These are phyloP conservation scores for Neocatenulostroma microsporum DNA, from an alignment of 2,329 filamentous ascomycete species.

Conservation along the genomic window DNA sequence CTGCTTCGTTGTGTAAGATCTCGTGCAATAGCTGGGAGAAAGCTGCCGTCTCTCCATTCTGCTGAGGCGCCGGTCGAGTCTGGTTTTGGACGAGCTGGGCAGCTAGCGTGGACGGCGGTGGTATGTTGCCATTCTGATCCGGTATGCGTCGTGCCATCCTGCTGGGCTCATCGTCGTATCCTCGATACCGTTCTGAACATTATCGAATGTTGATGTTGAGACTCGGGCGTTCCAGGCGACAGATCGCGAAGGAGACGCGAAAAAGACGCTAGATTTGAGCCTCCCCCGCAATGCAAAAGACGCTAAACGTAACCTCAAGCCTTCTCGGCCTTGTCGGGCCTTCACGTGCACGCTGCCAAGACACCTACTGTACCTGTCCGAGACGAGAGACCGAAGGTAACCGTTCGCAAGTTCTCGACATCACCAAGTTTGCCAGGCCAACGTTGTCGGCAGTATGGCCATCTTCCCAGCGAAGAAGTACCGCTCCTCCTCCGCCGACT, in stretches of 20 bases:
- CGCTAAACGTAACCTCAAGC: too few relatives aligned
- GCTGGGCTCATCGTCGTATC: background rate
- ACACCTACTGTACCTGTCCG: too few relatives aligned
- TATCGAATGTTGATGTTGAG: too few relatives aligned
- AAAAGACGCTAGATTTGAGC: too few relatives aligned
- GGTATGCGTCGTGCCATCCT: slow-evolving; percentile 31
- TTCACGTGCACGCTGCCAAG: too few relatives aligned
- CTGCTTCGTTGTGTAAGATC: slow-evolving; percentile 41
- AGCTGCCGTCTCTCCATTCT: slow-evolving; percentile 33
- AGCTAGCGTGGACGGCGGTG: slow-evolving; percentile 70
- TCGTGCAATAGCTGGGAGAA: slow-evolving; percentile 62
- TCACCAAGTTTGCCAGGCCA: background rate
- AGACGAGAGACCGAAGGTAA: too few relatives aligned
- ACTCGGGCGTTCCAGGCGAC: too few relatives aligned
- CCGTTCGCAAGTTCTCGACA: too few relatives aligned
- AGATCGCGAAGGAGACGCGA: too few relatives aligned
- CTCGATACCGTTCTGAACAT: too few relatives aligned
- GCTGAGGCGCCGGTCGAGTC: slow-evolving; percentile 46
- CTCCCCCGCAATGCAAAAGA: too few relatives aligned
- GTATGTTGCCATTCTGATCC: slow-evolving; percentile 25
- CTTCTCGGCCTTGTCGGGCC: too few relatives aligned
- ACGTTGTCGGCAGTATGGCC: slow-evolving; percentile 22
- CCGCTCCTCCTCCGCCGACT: slow-evolving; percentile 56
- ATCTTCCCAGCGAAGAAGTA: slow-evolving; percentile 43
- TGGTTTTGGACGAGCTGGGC: slow-evolving; percentile 79